Base-by-base conservation (phyloP, 2,329 filamentous ascomycete genomes). In the Apiospora phragmitis region DNA sequence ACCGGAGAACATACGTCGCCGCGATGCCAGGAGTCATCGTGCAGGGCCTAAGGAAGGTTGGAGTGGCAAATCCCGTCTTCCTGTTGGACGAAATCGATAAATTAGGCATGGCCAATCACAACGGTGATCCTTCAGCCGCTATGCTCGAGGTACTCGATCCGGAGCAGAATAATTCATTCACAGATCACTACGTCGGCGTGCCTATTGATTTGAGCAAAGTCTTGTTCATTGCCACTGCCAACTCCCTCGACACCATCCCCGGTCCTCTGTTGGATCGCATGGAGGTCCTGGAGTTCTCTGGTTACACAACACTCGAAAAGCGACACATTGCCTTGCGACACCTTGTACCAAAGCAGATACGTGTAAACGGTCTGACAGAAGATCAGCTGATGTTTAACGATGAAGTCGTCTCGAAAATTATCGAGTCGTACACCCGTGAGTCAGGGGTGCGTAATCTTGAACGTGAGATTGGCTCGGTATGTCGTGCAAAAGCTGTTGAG, bases 21-120 rank as follows among this genome's bases (percentile, higher is more conserved):
- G 96, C 96, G n/a, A 98, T 99, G 95, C 96, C 96, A 12, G 96
- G 96, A 69, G 86, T 98, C 70, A 93, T 99, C 71, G 95, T 98
- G 41, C 95, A 94, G 79, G 96, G 95, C 0, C 81, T 99, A 70
- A 95, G 96, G 83, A 99, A 98, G 84, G 95, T 97, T 42, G 95
- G 95, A 65, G 95, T 98, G 26, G 90, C 94, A 3, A 99, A 99
- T 79, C 96, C 96, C 0, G 95, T 99, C 70, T 93, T 99, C 83
- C 84, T 99, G 65, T 90, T 99, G 16, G 96, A 99, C 78, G 96
- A 99, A 84, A 98, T 99, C 75, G 96, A 99, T 86, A 99, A 99
- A 86, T 89, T 99, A 72, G 94, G 95, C 73, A 91, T 91, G 71
- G 91, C 94, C 45, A 98, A 95, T 80, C 93, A 96, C 80, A 95